Base-by-base conservation (phyloP, 805 yeast genomes). In the Candida sanyiensis region DNA sequence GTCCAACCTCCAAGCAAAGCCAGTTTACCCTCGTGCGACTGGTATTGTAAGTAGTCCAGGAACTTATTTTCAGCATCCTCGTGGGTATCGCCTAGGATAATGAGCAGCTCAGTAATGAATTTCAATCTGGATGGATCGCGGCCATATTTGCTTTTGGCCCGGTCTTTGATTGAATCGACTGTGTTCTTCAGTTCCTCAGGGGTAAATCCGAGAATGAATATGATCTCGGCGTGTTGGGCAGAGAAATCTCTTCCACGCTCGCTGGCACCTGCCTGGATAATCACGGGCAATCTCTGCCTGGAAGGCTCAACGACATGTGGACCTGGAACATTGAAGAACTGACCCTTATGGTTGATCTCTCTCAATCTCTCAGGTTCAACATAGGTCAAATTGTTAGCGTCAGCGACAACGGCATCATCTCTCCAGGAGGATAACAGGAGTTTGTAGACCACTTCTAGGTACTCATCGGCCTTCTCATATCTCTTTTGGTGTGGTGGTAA, bases 1-100 rank as follows among this genome's bases (percentile, higher is more conserved):
- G 69, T 64, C 70, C 72, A 66, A 2, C 73, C 73, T 20, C 72
- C 62, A 46, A 69, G 61, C 38, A 69, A 52, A 0, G 70, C 69
- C 35, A 63, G 62, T 1, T 70, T 70, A 11, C 71, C 73, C 40
- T 67, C 72, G 8, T 54, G 47, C 42, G 62, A 66, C 6, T 63
- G 63, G 38, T 59, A 57, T 10, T 44, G 40, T 36, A 51, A 48
- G 36, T 46, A 63, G 3, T 59, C 61, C 27, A 56, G 49, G 12
- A 21, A 26, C 40, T 50, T 62, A 40, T 66, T 61, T 63, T 2
- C 59, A 58, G 29, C 29, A 4, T 27, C 29, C 18, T 27, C 29
- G 18, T 27, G 29, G 7, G 17, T 27, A 18, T 15, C 18, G 15
- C 6, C 66, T 68, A 12, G 61, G 39, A 15, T 58, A 63, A 44